Conservation (phyloP, 805 yeast genomes). For the Dipodascus geniculatus region DNA sequence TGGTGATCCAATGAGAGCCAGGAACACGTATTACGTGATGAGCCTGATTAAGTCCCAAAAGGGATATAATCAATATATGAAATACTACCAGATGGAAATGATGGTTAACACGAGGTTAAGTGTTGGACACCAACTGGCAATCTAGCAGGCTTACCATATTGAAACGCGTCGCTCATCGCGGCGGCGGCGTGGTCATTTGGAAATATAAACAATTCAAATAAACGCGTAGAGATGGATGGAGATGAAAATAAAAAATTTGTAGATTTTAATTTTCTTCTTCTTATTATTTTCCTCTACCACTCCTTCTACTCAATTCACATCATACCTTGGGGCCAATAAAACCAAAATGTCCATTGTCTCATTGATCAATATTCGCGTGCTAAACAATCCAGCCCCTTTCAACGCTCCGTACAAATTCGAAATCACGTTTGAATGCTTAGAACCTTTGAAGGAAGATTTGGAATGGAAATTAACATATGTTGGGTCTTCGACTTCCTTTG, state of each 20-base stretch:
- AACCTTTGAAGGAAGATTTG: slow-evolving; percentile 79
- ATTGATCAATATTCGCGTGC: slow-evolving; percentile 76
- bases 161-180: too few species aligned
- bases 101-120: neutral
- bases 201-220: neutral
- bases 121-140: too few species aligned
- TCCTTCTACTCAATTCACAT: too few species aligned
- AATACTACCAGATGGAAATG: neutral
- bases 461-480: slow-evolving; percentile 98
- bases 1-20: neutral
- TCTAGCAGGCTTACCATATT: too few species aligned
- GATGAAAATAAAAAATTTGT: neutral
- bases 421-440: slow-evolving; percentile 93
- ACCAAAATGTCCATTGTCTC: slow-evolving; percentile 83
- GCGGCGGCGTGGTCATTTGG: too few species aligned
- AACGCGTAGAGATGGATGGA: neutral
- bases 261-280: neutral
- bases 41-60: neutral
- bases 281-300: neutral
- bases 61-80: neutral
- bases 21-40: neutral
- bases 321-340: too few species aligned
- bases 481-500: slow-evolving; percentile 87
- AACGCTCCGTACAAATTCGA: slow-evolving; percentile 91
- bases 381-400: slow-evolving; percentile 91